Evolutionary conservation across 768 basidiomycete genomes (phyloP).

Genomic region (Phylloporus rhodoxanthus): DNA sequence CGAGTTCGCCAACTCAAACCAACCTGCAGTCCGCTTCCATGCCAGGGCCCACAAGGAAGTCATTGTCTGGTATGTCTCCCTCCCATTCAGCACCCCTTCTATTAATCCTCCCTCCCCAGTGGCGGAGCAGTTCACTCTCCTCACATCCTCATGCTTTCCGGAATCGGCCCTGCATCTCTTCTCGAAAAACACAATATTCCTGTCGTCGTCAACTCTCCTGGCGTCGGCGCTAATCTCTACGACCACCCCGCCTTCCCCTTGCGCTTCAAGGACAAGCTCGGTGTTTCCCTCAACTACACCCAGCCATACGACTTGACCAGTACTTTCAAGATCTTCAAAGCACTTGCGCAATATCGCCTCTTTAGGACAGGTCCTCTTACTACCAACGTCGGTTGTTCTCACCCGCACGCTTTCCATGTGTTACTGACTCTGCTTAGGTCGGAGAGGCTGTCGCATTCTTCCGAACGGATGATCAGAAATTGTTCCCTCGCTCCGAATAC

Average conservation of each 20-base stretch:
- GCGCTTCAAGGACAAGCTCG: conserved; percentile 46
- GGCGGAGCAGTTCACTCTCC: conserved; percentile 62
- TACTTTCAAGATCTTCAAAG: conserved; percentile 26
- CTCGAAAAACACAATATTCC: conserved; percentile 49
- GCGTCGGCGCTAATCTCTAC: conserved; percentile 66
- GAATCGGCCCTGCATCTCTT: conserved; percentile 63
- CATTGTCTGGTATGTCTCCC: conserved; percentile 46
- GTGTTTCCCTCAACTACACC: conserved; percentile 39
- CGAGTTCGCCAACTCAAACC: conserved; percentile 43
- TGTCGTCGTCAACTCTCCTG: conserved; percentile 56
- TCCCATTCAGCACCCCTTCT: background rate
- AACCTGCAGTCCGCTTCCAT: conserved; percentile 30
- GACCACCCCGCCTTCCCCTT: conserved; percentile 61
- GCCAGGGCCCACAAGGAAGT: conserved; percentile 54
- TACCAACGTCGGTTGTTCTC: conserved; percentile 40
- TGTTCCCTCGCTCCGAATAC: conserved; percentile 31
- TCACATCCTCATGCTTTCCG: conserved; percentile 66
- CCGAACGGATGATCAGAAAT: conserved; percentile 26
- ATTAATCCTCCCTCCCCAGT: conserved; percentile 26
- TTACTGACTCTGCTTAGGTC: conserved; percentile 13
- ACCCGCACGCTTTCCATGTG: background rate
- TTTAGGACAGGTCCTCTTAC: conserved; percentile 46
- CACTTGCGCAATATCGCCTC: conserved; percentile 39
- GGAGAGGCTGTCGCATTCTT: conserved; percentile 30
- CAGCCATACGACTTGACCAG: conserved; percentile 18